Percentiles rank a stretch among this genome's conserved stretches.
These are phyloP conservation scores for Dalechampia spathulata DNA, from an alignment of 441 rosid genomes.

Conservation along the genomic window DNA sequence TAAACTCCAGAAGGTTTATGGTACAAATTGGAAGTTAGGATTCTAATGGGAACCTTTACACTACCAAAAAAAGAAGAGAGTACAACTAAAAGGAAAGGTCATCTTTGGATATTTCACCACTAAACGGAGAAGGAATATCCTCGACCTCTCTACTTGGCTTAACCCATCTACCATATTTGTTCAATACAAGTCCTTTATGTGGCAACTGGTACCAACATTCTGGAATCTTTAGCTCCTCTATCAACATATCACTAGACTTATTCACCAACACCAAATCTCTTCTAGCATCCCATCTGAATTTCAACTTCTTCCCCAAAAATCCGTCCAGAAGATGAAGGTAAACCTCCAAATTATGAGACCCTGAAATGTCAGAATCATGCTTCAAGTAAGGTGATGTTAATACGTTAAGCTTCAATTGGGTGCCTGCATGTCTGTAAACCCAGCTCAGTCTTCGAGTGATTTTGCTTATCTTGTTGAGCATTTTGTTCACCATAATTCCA, in stretches of 20 bases:
- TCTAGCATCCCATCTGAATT: conserved; percentile 47
- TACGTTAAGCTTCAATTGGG: conserved; percentile 24
- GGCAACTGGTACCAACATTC: conserved; percentile 54
- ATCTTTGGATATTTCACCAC: conserved; percentile 4
- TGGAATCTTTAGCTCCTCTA: conserved; percentile 58
- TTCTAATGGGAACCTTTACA: too few species aligned
- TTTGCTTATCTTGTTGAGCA: conserved; percentile 14
- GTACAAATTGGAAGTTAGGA: too few species aligned
- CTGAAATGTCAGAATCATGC: conserved; percentile 25
- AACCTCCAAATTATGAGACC: conserved; percentile 44
- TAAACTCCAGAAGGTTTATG: too few species aligned
- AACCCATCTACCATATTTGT: conserved; percentile 57
- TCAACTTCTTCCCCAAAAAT: conserved; percentile 32
- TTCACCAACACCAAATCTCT: conserved; percentile 69
- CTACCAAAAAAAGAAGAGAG: too few species aligned
- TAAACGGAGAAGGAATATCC: conserved; percentile 50
- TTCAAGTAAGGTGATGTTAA: conserved; percentile 33
- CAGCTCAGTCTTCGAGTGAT: conserved; percentile 20
- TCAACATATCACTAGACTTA: conserved; percentile 54
- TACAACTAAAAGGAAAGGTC: background rate
- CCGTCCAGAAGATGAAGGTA: conserved; percentile 73
- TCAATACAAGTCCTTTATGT: conserved; percentile 56
- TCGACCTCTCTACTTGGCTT: conserved; percentile 38
- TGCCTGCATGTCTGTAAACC: conserved; percentile 40
- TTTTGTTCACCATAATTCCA: conserved; percentile 21